phyloP scores from a whole-genome alignment of 768 basidiomycete genomes.

The Hericium alpestre region DNA sequence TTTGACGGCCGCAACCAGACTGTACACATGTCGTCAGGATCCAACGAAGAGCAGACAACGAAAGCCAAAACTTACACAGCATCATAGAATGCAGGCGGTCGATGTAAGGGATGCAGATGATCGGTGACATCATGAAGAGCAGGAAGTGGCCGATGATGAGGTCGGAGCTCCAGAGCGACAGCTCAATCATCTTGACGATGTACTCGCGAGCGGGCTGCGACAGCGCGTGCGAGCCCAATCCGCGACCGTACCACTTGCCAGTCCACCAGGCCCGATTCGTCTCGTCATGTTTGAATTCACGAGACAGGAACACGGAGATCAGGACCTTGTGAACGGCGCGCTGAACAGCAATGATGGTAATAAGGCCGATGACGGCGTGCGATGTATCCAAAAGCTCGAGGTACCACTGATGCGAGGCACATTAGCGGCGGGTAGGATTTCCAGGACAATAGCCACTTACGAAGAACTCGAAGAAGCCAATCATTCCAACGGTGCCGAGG shows the following conservation, averaged over 20 bases:
- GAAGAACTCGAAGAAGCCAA: slow-evolving; percentile 94
- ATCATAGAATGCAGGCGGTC: slow-evolving; percentile 89
- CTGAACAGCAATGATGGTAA: slow-evolving; percentile 83
- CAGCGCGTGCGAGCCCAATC: slow-evolving; percentile 82
- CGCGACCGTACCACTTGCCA: slow-evolving; percentile 93
- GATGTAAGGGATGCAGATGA: slow-evolving; percentile 75
- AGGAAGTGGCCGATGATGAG: slow-evolving; percentile 81
- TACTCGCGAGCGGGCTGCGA: slow-evolving; percentile 96
- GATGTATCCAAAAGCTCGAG: slow-evolving; percentile 95
- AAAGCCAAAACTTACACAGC: slow-evolving; percentile 57
- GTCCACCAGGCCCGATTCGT: slow-evolving; percentile 99
- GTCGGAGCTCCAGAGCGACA: slow-evolving; percentile 94
- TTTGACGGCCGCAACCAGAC: slow-evolving; percentile 95
- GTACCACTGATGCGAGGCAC: slow-evolving; percentile 62
- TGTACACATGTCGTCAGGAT: slow-evolving; percentile 22
- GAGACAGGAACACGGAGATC: slow-evolving; percentile 87
- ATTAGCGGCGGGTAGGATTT: no score
- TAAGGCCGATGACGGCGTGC: slow-evolving; percentile 88
- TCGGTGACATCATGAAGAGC: slow-evolving; percentile 77
- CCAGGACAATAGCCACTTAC: slow-evolving; percentile 33
- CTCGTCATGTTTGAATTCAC: slow-evolving; percentile 98
- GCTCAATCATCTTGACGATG: slow-evolving; percentile 96
- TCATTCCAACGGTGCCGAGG: slow-evolving; percentile 72
- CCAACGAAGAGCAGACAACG: background rate
- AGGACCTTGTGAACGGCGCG: slow-evolving; percentile 89